Conservation (phyloP, 495 filamentous ascomycete genomes). For the Apodospora peruviana region DNA sequence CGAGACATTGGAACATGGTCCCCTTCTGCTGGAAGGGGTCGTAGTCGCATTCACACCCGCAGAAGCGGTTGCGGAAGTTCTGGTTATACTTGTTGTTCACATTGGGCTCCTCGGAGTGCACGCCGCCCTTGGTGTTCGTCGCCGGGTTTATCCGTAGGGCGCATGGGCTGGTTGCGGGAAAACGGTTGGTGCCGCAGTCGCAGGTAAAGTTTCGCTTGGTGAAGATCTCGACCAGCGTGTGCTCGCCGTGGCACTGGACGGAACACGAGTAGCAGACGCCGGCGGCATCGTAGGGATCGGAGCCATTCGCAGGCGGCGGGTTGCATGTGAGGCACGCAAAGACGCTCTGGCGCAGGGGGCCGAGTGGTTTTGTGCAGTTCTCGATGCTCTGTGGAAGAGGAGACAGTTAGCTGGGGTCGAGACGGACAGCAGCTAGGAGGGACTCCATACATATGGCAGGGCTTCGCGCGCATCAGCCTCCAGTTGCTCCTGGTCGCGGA, state of each 20-base stretch:
- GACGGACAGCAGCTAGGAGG: not conserved
- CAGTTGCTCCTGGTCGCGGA: slow-evolving; percentile 80
- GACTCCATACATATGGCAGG: slow-evolving; percentile 69
- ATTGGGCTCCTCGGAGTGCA: slow-evolving; percentile 67
- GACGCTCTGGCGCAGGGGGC: slow-evolving; percentile 76
- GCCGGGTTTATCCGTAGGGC: slow-evolving; percentile 66
- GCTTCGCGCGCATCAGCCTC: slow-evolving; percentile 93
- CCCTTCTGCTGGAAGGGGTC: slow-evolving; percentile 81
- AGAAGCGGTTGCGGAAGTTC: slow-evolving; percentile 91
- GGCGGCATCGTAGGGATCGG: slow-evolving; percentile 64
- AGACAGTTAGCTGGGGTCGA: not conserved
- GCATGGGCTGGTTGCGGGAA: slow-evolving; percentile 66
- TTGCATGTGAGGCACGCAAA: slow-evolving; percentile 94
- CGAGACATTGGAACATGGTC: slow-evolving; percentile 98
- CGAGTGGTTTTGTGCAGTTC: slow-evolving; percentile 81
- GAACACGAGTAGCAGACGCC: slow-evolving; percentile 96
- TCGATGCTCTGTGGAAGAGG: slow-evolving; percentile 65
- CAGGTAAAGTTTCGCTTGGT: slow-evolving; percentile 91
- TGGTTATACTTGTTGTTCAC: slow-evolving; percentile 84
- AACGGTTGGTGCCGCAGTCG: slow-evolving; percentile 87
- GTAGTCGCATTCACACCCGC: slow-evolving; percentile 82
- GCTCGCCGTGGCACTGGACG: slow-evolving; percentile 93
- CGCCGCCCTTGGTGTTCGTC: slow-evolving; percentile 68
- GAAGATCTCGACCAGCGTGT: slow-evolving; percentile 93
- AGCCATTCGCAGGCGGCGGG: slow-evolving; percentile 58